These are phyloP conservation scores for Silybum marianum DNA, from an alignment of 129 eudicot species.

Conservation along the genomic window DNA sequence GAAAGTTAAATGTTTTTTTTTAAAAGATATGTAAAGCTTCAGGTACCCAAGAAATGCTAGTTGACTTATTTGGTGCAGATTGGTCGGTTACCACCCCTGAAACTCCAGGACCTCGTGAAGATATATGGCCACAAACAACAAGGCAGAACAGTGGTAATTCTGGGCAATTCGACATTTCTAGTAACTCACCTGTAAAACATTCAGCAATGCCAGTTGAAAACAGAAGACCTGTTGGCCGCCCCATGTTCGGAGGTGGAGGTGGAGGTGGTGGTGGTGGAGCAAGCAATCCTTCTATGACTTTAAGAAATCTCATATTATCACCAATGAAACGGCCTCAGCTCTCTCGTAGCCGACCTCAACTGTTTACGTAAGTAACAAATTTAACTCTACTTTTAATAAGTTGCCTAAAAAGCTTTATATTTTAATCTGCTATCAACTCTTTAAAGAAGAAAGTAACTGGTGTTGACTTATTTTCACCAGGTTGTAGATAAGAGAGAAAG, in stretches of 20 bases:
- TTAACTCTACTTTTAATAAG: neutral
- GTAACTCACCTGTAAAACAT: constrained; percentile 65
- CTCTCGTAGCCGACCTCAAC: constrained; percentile 82
- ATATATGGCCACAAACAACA: constrained; percentile 69
- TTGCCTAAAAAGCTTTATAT: neutral
- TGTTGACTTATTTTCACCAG: constrained; percentile 24
- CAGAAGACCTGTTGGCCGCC: constrained; percentile 57
- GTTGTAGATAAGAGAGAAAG: constrained; percentile 23
- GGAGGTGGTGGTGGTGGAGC: constrained; percentile 52
- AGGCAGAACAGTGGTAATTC: constrained; percentile 80
- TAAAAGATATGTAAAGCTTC: constrained; percentile 6
- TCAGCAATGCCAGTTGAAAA: constrained; percentile 62
- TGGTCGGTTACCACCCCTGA: constrained; percentile 90
- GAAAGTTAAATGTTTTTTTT: neutral
- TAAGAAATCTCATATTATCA: constrained; percentile 84
- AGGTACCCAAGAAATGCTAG: constrained; percentile 59
- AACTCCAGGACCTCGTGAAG: constrained; percentile 98
- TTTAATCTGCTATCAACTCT: neutral
- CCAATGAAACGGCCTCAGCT: constrained; percentile 90
- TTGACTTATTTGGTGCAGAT: constrained; percentile 86
- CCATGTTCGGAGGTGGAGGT: constrained; percentile 54
- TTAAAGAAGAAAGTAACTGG: neutral
- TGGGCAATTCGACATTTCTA: constrained; percentile 66
- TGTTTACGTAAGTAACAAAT: constrained; percentile 74
- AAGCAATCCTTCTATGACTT: constrained; percentile 78